Conservation (phyloP, 306 rosid genomes). For the Pterocarpus macrocarpus region DNA sequence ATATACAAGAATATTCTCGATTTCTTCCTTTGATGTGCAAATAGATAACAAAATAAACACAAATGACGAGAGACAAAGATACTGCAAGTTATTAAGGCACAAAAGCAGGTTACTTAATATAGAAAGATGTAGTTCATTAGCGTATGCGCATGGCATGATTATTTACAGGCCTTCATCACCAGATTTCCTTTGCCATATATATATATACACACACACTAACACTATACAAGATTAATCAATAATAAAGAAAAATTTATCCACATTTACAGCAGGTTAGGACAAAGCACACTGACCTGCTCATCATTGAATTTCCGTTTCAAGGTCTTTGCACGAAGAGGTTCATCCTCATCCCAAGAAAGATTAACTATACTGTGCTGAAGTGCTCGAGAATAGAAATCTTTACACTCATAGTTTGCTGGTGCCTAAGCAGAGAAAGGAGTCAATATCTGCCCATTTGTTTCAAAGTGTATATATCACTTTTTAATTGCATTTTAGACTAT, state of each 20-base stretch:
- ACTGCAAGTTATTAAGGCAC: conserved; percentile 4
- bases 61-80: neutral
- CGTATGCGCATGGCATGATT: too few relatives aligned
- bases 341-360: conserved; percentile 95
- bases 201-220: neutral
- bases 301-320: conserved; percentile 75
- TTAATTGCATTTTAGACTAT: neutral
- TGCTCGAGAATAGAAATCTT: conserved; percentile 80
- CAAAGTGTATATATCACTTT: neutral
- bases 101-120: neutral
- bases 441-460: conserved; percentile 20
- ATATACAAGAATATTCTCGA: conserved; percentile 19
- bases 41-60: conserved; percentile 8
- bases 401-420: conserved; percentile 73
- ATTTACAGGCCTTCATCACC: too few relatives aligned
- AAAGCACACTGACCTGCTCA: conserved; percentile 70
- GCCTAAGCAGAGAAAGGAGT: conserved; percentile 59
- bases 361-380: conserved; percentile 81
- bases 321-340: conserved; percentile 74
- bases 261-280: conserved; percentile 2
- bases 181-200: too few relatives aligned
- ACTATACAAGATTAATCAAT: neutral
- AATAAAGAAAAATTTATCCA: neutral
- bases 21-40: neutral
- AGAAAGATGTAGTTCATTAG: too few relatives aligned